Evolutionary conservation across 768 basidiomycete species (phyloP).

Genomic region (Harrya chromipes): DNA sequence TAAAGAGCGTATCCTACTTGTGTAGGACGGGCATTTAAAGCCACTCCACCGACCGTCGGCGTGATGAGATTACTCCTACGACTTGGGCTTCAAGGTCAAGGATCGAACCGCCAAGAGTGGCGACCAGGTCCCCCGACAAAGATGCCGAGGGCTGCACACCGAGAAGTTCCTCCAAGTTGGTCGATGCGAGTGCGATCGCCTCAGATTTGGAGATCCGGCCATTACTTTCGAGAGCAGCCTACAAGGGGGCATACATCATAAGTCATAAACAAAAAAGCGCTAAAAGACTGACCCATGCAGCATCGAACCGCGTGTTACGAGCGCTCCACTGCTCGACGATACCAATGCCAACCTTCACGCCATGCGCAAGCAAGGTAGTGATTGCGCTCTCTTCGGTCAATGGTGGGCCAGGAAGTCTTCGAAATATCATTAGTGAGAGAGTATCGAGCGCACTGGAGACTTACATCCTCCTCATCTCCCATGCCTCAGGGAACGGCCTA

Average conservation of each 20-base stretch:
- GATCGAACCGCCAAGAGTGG: constrained; percentile 49
- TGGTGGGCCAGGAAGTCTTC: constrained; percentile 30
- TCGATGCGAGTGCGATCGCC: constrained; percentile 52
- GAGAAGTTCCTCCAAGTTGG: constrained; percentile 51
- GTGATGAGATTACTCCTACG: constrained; percentile 51
- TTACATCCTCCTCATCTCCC: constrained; percentile 53
- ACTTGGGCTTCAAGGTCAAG: constrained; percentile 47
- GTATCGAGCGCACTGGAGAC: neutral
- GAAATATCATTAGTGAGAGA: constrained; percentile 6
- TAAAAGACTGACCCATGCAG: constrained; percentile 64
- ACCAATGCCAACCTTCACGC: constrained; percentile 72
- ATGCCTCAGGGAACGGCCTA: constrained; percentile 67
- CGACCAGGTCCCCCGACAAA: constrained; percentile 51
- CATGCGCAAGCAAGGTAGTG: constrained; percentile 57
- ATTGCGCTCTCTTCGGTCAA: constrained; percentile 49
- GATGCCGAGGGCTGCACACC: constrained; percentile 19
- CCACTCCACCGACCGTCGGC: constrained; percentile 49
- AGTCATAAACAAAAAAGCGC: constrained; percentile 7
- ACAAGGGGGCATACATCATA: constrained; percentile 2
- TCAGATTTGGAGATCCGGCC: constrained; percentile 40
- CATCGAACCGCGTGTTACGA: constrained; percentile 75
- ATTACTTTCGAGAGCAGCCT: constrained; percentile 41
- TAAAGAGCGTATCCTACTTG: neutral
- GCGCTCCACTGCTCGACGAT: constrained; percentile 66
- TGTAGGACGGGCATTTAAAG: constrained; percentile 26